Evolutionary conservation across 2,329 filamentous ascomycete species (phyloP), one percentile per base, ranked within the genome.

Genomic region (Pseudopyrenochaeta lycopersici): DNA sequence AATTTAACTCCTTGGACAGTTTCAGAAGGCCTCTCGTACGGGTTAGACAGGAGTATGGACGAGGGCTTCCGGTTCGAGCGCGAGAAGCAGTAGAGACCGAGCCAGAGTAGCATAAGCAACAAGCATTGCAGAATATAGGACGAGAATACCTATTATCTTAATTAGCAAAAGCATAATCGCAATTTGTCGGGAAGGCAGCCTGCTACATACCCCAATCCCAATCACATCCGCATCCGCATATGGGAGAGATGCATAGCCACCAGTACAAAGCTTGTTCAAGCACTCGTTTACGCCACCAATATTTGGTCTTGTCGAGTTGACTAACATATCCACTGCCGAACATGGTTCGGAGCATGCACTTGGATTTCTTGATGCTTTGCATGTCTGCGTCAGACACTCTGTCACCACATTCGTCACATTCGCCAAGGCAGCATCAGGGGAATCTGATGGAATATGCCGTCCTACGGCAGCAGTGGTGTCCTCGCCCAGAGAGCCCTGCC

Each of bases 81-180:
- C 36, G 47, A 11, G 18, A 57, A 54, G 15, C 36, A 46, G 10
- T 43, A 27, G 2, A 63, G 45, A 0, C 54, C 52, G 31, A 61
- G 54, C 40, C 58, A 64, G 2, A 64, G 33, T 3, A 64, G 17
- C 7, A 62, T 50, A 7, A 64, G 47, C 11, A 67, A 47, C 32
- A 60, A 52, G 39, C 64, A 67, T 51, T 65, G 64, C 50, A 65
- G 51, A 27, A 67, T 62, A 27, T 67, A 67, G 7, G 64, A 65
- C 20, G 60, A 23, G 29, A 64, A 66, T 7, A 64, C 64, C 62
- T 67, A 23, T 12, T 12, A 4, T 32, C 20, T 44, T 36, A 52
- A 31, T 39, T 3, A 12, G n/a, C 9, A 1, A 11, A 9, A 27
- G 7, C 6, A 21, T 18, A 21, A 14, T 17, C 2, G 17, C 12